Percentiles rank a stretch among this genome's conserved stretches.
These are phyloP conservation scores for Scheffersomyces lignicola DNA, from an alignment of 1,139 yeast species.

Conservation along the genomic window DNA sequence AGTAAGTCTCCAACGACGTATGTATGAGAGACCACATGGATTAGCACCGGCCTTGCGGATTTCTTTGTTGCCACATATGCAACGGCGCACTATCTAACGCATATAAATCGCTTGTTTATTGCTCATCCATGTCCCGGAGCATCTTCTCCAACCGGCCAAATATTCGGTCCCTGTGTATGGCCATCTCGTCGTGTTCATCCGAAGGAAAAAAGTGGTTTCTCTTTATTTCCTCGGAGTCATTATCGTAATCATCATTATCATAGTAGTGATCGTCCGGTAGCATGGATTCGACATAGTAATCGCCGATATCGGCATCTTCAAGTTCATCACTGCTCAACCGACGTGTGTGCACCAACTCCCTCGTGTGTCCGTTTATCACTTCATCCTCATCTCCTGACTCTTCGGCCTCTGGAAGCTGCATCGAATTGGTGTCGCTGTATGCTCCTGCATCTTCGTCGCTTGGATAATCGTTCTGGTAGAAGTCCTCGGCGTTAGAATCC, in stretches of 20 bases:
- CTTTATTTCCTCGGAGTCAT: conserved; percentile 16
- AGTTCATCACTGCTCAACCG: conserved; percentile 24
- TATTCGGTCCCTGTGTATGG: conserved; percentile 61
- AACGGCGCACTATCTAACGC: conserved; percentile 2
- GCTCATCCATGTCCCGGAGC: conserved; percentile 25
- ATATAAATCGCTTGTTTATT: too few species aligned
- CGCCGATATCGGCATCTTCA: conserved; percentile 25
- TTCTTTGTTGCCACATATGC: too few species aligned
- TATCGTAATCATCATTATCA: conserved; percentile 23
- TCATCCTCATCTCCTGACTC: conserved; percentile 41
- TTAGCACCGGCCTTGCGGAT: too few species aligned
- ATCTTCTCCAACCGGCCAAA: conserved; percentile 56
- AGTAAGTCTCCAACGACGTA: too few species aligned
- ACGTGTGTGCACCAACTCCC: conserved; percentile 24
- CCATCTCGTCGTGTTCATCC: conserved; percentile 60
- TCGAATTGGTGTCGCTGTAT: conserved; percentile 20
- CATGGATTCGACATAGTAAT: conserved; percentile 17
- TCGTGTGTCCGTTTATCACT: conserved; percentile 15
- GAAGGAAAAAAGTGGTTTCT: conserved; percentile 52
- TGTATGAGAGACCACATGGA: too few species aligned
- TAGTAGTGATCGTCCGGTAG: conserved; percentile 21
- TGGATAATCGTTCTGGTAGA: conserved; percentile 91
- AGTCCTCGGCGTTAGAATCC: conserved; percentile 73
- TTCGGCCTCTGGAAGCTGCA: conserved; percentile 8
- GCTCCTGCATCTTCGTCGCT: conserved; percentile 77